These are phyloP conservation scores for Candida jianshihensis DNA, from an alignment of 805 yeast species.

Conservation along the genomic window DNA sequence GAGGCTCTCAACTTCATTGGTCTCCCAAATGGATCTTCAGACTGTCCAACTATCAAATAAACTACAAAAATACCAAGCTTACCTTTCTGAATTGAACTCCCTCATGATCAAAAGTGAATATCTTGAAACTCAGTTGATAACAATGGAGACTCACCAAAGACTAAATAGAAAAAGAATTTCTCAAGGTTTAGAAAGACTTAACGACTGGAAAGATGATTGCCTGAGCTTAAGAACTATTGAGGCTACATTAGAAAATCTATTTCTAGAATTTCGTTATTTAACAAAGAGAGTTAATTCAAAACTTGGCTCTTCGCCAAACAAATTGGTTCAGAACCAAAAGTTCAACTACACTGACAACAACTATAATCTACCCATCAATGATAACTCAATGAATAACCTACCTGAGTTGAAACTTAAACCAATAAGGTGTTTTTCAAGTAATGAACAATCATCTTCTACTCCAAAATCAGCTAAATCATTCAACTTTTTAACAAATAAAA, in stretches of 20 bases:
- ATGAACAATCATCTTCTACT: slow-evolving; percentile 1
- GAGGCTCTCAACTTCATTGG: slow-evolving; percentile 12
- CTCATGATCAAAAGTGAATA: slow-evolving; percentile 23
- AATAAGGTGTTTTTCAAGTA: slow-evolving; percentile 12
- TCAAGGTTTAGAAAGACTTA: slow-evolving; percentile 10
- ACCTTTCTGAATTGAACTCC: slow-evolving; percentile 21
- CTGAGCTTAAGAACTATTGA: slow-evolving; percentile 39
- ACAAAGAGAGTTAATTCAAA: slow-evolving; percentile 13
- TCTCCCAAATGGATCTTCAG: slow-evolving; percentile 17
- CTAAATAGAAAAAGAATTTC: slow-evolving; percentile 9
- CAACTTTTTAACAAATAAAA: slow-evolving; percentile 4
- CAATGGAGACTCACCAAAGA: slow-evolving; percentile 19
- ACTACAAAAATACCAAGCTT: slow-evolving; percentile 23
- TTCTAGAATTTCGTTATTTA: slow-evolving; percentile 33
- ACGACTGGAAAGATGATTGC: slow-evolving; percentile 26
- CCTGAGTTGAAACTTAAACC: slow-evolving; percentile 10
- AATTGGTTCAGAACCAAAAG: neutral
- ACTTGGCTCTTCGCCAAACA: neutral
- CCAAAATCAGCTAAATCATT: slow-evolving; percentile 4
- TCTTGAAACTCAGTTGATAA: slow-evolving; percentile 23
- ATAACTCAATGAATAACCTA: neutral
- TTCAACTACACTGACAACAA: neutral
- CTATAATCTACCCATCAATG: no score
- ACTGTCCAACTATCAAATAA: slow-evolving; percentile 14
- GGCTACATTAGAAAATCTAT: slow-evolving; percentile 38